These are phyloP conservation scores for Encephalitozoon hellem DNA, from an alignment of 371 early-diverging fungal genomes.

Conservation along the genomic window DNA sequence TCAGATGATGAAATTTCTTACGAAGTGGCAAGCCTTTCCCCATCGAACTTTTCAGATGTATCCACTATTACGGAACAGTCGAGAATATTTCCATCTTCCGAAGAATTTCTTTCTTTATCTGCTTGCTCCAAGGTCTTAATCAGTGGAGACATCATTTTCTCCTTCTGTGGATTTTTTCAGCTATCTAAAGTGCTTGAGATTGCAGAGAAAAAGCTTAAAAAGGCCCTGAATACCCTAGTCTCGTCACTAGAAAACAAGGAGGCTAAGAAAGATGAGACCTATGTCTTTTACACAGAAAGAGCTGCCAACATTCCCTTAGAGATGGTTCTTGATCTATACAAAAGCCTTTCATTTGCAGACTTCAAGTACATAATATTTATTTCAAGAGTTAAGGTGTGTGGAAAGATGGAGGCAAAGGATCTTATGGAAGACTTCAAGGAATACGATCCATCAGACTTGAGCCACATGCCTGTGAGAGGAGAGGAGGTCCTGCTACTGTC, in stretches of 20 bases:
- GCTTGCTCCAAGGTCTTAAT: background rate
- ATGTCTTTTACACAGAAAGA: background rate
- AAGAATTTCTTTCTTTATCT: background rate
- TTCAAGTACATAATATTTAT: background rate
- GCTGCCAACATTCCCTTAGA: conserved; percentile 15
- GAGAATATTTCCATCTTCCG: background rate
- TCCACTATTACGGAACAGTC: background rate
- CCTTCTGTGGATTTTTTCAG: conserved; percentile 1
- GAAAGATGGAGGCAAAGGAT: background rate
- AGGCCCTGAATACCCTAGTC: background rate
- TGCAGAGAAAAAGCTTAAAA: background rate
- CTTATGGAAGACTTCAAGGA: conserved; percentile 7
- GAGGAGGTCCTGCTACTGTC: conserved; percentile 15
- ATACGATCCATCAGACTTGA: background rate
- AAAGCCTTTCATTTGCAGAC: background rate
- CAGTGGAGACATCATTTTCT: conserved; percentile 10
- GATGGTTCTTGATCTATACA: background rate
- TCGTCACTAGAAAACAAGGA: background rate
- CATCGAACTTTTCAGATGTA: background rate
- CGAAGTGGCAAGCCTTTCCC: background rate
- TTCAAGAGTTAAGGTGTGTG: background rate
- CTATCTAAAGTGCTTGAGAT: background rate
- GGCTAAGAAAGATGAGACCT: background rate
- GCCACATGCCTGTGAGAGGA: background rate
- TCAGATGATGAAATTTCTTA: background rate